A percentile compares a stretch with the other conserved stretches of the same genome.
phyloP scores from a whole-genome alignment of 2,329 filamentous ascomycete genomes.

The Alternaria arbusti region DNA sequence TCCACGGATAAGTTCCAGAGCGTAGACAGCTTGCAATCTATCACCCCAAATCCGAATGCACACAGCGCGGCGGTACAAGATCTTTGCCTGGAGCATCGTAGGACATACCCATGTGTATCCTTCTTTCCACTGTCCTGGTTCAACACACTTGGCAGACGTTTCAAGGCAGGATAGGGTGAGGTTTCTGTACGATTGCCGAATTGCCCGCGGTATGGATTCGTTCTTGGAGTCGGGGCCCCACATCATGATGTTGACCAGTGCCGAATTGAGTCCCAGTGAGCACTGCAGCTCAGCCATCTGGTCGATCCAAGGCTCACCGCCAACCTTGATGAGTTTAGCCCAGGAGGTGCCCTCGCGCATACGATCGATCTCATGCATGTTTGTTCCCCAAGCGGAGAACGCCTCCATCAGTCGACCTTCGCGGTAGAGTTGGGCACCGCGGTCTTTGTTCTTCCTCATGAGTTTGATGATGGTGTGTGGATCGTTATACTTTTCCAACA shows the following conservation, averaged over 20 bases:
- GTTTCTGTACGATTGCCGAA: rapidly evolving
- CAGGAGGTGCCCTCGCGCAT: neutral
- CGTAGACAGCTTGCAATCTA: rapidly evolving
- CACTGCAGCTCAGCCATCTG: neutral
- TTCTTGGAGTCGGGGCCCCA: neutral
- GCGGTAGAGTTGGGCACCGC: rapidly evolving
- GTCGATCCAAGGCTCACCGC: neutral
- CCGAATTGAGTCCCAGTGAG: neutral
- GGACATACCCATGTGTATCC: neutral
- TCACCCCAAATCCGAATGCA: neutral
- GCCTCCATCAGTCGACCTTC: neutral
- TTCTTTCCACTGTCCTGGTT: neutral
- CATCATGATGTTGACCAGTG: rapidly evolving
- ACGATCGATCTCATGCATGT: neutral
- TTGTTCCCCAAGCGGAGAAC: neutral
- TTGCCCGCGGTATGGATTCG: neutral
- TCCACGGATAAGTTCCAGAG: neutral
- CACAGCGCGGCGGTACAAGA: rapidly evolving
- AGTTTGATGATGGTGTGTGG: rapidly evolving
- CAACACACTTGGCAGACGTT: rapidly evolving
- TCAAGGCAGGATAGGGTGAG: rapidly evolving
- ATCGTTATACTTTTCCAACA: neutral
- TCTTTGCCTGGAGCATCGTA: neutral
- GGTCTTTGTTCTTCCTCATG: rapidly evolving
- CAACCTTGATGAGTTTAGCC: neutral